A percentile compares a stretch with the other conserved stretches of the same genome.
Evolutionary conservation across 2,329 filamentous ascomycete genomes (phyloP).

Genomic region (Trichoderma gracile): DNA sequence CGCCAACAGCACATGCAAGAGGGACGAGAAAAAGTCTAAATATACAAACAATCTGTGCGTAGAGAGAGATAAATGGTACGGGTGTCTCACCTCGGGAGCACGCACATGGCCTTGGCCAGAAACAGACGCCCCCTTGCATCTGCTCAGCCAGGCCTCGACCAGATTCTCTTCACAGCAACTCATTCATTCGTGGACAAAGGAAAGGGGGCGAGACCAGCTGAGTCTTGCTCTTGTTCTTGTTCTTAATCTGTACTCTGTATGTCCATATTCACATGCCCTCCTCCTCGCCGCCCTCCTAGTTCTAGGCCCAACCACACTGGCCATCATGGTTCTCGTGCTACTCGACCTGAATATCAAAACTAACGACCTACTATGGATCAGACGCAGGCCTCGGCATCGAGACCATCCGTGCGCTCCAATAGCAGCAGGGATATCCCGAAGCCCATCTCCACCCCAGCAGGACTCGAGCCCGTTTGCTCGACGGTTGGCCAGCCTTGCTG

Average conservation of each 20-base stretch:
- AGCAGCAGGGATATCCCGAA: not conserved
- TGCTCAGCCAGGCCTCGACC: not conserved
- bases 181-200: no score
- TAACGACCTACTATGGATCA: no score
- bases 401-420: constrained; percentile 19
- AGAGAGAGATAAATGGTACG: no score
- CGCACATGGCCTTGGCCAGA: no score
- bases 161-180: no score
- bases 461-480: not conserved
- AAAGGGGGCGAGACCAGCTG: no score
- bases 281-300: not conserved
- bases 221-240: no score
- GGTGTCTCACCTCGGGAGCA: no score
- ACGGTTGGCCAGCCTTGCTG: constrained; percentile 1
- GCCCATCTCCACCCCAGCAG: not conserved
- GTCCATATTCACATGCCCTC: no score
- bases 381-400: not conserved
- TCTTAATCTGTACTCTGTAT: no score
- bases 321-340: constrained; percentile 23
- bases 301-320: not conserved
- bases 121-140: not conserved
- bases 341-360: not conserved
- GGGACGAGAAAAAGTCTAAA: not conserved
- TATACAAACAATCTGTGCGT: not conserved
- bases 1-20: not conserved